phyloP scores from a whole-genome alignment of 2,329 filamentous ascomycete species.

The Pseudogymnoascus sp. region DNA sequence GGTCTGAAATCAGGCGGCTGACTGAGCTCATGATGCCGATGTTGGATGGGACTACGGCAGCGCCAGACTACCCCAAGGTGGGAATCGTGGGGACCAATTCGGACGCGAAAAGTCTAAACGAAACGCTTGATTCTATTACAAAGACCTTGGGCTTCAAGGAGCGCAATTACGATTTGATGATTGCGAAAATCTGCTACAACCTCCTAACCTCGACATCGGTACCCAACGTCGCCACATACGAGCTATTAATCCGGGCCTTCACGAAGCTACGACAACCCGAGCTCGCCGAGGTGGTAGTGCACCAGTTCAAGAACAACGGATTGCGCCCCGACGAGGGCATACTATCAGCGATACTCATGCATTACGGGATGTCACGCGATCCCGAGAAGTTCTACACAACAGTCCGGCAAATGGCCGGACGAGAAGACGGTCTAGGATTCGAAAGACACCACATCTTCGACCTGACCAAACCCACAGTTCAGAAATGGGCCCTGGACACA shows the following conservation, averaged over 20 bases:
- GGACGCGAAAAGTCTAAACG: not conserved
- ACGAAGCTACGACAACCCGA: conserved; percentile 41
- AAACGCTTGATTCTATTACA: not conserved
- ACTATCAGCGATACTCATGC: conserved; percentile 24
- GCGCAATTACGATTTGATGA: conserved; percentile 20
- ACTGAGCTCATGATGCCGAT: not conserved
- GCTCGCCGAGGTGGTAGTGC: conserved; percentile 45
- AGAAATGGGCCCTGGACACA: conserved; percentile 20
- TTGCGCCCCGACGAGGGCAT: conserved; percentile 20
- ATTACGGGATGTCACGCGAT: conserved; percentile 23
- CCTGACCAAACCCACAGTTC: conserved; percentile 8
- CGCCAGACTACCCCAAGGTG: not conserved
- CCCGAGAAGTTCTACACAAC: conserved; percentile 19
- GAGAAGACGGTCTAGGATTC: conserved; percentile 16
- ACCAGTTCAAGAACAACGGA: conserved; percentile 21
- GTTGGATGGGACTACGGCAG: not conserved
- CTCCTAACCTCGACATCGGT: conserved; percentile 53
- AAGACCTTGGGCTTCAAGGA: not conserved
- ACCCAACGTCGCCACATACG: conserved; percentile 62
- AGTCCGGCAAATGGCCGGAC: conserved; percentile 23
- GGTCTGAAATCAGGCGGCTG: not conserved
- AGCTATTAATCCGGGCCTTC: conserved; percentile 62
- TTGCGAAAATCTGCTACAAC: conserved; percentile 49
- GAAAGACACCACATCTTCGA: conserved; percentile 12
- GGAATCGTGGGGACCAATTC: not conserved